These are phyloP conservation scores for Linum tenue DNA, from an alignment of 345 rosid species.

Conservation along the genomic window DNA sequence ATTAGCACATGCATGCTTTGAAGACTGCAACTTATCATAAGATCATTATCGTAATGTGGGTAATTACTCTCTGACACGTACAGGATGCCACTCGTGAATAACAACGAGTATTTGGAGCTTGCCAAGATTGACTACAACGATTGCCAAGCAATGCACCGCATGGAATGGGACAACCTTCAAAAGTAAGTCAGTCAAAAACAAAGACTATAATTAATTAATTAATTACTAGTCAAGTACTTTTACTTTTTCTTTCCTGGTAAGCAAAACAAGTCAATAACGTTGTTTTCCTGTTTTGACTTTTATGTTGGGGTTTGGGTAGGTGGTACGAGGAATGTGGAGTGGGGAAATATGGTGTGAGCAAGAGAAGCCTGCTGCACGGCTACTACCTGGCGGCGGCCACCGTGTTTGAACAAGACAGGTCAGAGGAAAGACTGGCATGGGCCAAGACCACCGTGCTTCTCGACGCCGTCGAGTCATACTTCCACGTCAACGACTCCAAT, in stretches of 20 bases:
- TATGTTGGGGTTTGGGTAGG: conserved; percentile 21
- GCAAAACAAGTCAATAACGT: not conserved
- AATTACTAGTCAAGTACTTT: too few relatives aligned
- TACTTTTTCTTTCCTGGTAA: too few relatives aligned
- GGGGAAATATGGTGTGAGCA: conserved; percentile 37
- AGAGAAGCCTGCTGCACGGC: conserved; percentile 34
- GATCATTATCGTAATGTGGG: not conserved
- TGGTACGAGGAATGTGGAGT: conserved; percentile 54
- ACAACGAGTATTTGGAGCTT: conserved; percentile 54
- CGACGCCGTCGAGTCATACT: conserved; percentile 32
- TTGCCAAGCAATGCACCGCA: conserved; percentile 66
- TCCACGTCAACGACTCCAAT: conserved; percentile 14
- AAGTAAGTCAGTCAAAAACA: conserved; percentile 32
- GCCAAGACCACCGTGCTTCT: conserved; percentile 51
- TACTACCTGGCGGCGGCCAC: conserved; percentile 68
- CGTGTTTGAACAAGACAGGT: conserved; percentile 63
- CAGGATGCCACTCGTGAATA: conserved; percentile 86
- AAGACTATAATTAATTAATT: too few relatives aligned
- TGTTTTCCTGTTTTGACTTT: not conserved
- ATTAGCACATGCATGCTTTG: too few relatives aligned
- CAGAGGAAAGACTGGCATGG: conserved; percentile 71
- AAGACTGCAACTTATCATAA: too few relatives aligned
- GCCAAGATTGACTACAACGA: conserved; percentile 79
- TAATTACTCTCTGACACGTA: not conserved
- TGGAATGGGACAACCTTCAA: conserved; percentile 63